These are phyloP conservation scores for Lentinus brumalis DNA, from an alignment of 768 basidiomycete genomes.

Conservation along the genomic window DNA sequence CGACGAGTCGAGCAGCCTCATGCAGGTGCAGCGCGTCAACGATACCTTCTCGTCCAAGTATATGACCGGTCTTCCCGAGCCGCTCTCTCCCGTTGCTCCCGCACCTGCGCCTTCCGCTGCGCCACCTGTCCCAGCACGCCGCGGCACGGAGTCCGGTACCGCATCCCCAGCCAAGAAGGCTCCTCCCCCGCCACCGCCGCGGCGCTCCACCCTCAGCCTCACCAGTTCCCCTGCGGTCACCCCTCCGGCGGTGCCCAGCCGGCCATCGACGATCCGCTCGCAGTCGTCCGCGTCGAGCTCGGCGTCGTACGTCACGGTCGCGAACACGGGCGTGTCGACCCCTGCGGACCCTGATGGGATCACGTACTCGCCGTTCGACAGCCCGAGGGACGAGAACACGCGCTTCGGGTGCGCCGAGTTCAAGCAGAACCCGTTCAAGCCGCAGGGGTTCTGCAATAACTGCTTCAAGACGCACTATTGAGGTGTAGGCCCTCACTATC, in stretches of 20 bases:
- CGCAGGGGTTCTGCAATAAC: constrained; percentile 64
- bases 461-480: constrained; percentile 56
- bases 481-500: not conserved
- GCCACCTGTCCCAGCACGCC: constrained; percentile 2
- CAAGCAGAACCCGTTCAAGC: constrained; percentile 69
- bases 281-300: constrained; percentile 27
- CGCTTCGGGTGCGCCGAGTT: constrained; percentile 50
- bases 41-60: constrained; percentile 13
- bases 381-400: constrained; percentile 45
- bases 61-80: constrained; percentile 5
- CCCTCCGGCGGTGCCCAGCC: constrained; percentile 20
- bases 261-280: constrained; percentile 20
- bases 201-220: constrained; percentile 25
- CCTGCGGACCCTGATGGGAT: constrained; percentile 18
- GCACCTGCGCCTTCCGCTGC: not conserved
- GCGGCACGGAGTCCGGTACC: constrained; percentile 14
- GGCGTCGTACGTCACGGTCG: constrained; percentile 39
- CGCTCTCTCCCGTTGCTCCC: not conserved
- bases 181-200: constrained; percentile 34
- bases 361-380: constrained; percentile 63
- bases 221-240: constrained; percentile 7
- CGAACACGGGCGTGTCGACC: constrained; percentile 37
- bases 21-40: constrained; percentile 22
- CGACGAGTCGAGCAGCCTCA: constrained; percentile 37
- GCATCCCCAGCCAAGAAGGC: constrained; percentile 24